Base-by-base conservation (phyloP, 192 early-diverging fungal genomes). In the Entomortierella beljakovae region DNA sequence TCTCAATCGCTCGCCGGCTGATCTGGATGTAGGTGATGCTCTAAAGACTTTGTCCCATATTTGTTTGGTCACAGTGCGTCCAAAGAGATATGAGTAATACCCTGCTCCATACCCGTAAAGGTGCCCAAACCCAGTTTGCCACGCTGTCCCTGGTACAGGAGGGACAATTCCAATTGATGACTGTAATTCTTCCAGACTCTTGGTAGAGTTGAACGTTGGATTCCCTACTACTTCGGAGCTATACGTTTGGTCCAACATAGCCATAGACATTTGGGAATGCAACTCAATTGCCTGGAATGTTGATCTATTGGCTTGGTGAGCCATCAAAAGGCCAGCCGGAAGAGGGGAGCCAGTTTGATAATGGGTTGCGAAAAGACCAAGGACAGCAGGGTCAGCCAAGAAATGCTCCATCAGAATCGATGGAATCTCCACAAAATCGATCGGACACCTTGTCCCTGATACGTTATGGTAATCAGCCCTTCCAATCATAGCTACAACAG, bases 361-460 rank as follows among this genome's bases (percentile, higher is more conserved):
- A 61, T 97, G 91, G 20, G 87, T 88, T 0, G 91, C 93, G 77
- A 99, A 92, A 0, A 90, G 74, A 32, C 88, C 68, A 2, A 97
- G 83, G 5, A 95, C 92, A 23, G 89, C 71, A 1, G 92, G 92
- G 16, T 90, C 88, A 4, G 86, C 81, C 1, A 94, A 92, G 83
- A 99, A 97, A 42, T 92, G 88, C 75, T 99, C 96, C 93, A 96
- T 94, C 46, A 99, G 81, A 60, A 98, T 96, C 5, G 96, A 97
- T 1, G 98, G 98, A 38, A 99, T 85, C 83, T 99, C 98, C 2
- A 98, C 97, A 89, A 99, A 97, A 82, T 99, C 98, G 26, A 96
- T 90, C 8, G 92, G 86, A 72, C 96, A 97, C 29, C 98, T 87
- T 11, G 98, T 99, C 37, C 98, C 98, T 3, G 95, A 87, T 16